A percentile compares a stretch with the other conserved stretches of the same genome.
These are phyloP conservation scores for Coemansia sp. DNA, from an alignment of 192 early-diverging fungal species.

Conservation along the genomic window DNA sequence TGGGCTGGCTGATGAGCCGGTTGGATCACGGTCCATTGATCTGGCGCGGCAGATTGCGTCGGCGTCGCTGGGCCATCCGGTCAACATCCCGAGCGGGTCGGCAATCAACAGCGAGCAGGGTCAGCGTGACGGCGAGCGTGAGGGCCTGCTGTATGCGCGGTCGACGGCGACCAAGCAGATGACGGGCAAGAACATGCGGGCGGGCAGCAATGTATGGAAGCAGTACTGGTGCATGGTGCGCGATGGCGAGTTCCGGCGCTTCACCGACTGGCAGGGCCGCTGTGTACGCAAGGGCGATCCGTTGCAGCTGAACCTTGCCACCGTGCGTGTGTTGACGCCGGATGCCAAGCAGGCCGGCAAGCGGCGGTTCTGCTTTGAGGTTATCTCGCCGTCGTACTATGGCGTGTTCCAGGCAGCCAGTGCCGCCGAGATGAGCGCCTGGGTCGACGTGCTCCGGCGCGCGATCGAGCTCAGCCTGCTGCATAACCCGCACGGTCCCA, in stretches of 20 bases:
- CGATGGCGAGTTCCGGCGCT: constrained; percentile 26
- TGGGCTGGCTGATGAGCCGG: background rate
- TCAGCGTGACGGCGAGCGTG: constrained; percentile 21
- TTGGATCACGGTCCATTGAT: constrained; percentile 8
- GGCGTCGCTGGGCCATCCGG: constrained; percentile 5
- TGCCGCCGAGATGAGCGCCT: constrained; percentile 58
- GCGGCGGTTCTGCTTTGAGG: constrained; percentile 72
- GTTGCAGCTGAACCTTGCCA: constrained; percentile 24
- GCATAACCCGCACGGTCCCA: constrained; percentile 1
- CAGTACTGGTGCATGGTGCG: constrained; percentile 43
- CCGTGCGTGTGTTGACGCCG: constrained; percentile 26
- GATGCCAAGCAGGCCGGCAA: constrained; percentile 24
- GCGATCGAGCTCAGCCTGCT: constrained; percentile 42
- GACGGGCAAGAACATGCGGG: constrained; percentile 21
- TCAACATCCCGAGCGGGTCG: background rate
- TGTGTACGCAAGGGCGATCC: constrained; percentile 9
- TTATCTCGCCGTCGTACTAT: constrained; percentile 69
- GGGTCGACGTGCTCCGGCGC: constrained; percentile 57
- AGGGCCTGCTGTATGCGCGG: constrained; percentile 39
- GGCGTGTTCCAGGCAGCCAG: constrained; percentile 71
- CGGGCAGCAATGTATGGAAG: constrained; percentile 25
- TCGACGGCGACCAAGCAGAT: background rate
- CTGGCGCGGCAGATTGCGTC: constrained; percentile 7
- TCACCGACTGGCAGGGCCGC: constrained; percentile 2
- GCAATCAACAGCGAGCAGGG: background rate